Evolutionary conservation across 2,329 filamentous ascomycete species (phyloP), one percentile per base, ranked within the genome.

Genomic region (Colletotrichum tofieldiae): DNA sequence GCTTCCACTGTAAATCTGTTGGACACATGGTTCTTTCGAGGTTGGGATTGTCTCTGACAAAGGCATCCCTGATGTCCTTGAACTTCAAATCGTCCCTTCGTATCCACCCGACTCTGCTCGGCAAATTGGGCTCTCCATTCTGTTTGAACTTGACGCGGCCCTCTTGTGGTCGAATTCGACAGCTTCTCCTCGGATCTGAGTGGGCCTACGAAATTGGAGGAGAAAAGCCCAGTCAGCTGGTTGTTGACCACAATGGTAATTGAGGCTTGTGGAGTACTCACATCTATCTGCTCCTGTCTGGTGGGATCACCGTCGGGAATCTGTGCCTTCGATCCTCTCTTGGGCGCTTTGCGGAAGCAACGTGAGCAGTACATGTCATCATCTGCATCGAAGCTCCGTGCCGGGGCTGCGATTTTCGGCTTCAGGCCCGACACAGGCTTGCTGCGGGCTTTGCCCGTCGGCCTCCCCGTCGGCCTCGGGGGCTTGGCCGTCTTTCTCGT

Each of bases 31-130:
- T 81, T 20, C 73, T 74, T 8, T 52, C 47, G 67, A 82, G 81
- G 3, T 65, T 65, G 14, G 79, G 78, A 32, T 81, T 76, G 58
- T 56, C 55, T 7, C 39, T 41, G 0, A 74, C n/a, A 69, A 81
- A 81, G 11, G 41, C 65, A 1, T 73, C 70, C 59, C 77, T 80
- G 41, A 81, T 60, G 1, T 47, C 11, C 5, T 69, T 64, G 9
- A 80, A 71, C 16, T 67, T 64, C 5, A 79, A 62, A 1, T 65
- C 55, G 26, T 64, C 71, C 18, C 74, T 68, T 8, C 70, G 73
- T 23, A 82, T 77, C 79, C 80, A 82, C 26, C 80, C 80, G 20
- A 78, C 80, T 43, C 76, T 77, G 71, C 82, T 82, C 18, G 80
- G 81, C 14, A 82, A 74, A 11, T 23, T n/a, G 8, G 61, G 47